Evolutionary conservation across 192 early-diverging fungal genomes (phyloP), one percentile per base, ranked within the genome.

Genomic region (Coemansia brasiliensis): DNA sequence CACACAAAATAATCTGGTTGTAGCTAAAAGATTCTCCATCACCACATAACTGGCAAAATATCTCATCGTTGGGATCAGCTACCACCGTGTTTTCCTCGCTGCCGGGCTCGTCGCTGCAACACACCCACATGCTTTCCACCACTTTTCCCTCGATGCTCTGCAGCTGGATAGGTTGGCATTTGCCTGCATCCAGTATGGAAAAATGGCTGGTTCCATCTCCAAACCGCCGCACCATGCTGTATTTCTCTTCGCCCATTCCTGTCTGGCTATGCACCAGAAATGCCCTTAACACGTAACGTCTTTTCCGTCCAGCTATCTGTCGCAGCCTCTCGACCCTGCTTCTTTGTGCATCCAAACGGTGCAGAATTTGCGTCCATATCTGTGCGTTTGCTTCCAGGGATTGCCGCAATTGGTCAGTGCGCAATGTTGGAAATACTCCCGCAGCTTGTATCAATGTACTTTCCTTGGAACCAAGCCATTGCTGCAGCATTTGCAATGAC

Each of bases 1-100:
- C 78, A 35, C 78, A 80, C 16, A 80, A 59, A 2, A 80, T 46
- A 16, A 80, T 80, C 58, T 80, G 67, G 64, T 80, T 61, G 63
- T 80, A 76, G 29, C 59, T 39, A 52, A 39, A 63, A 20, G 73
- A 76, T 13, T 60, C 67, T 21, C 44, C 32, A 10, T 59, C 39
- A 4, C 45, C 39, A 29, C 73, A 76, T 25, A 62, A 5, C 3
- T 54, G 46, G 63, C 73, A 76, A 50, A 62, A 76, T 32, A 76
- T 76, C 39, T 76, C 73, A 56, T 76, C 67, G 41, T 76, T 67
- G 3, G 73, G 73, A 50, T 76, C 73, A 3, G 73, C 73, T 2
- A 76, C 67, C n/a, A 76, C 67, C 4, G 63, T 66, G 54, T 66
- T 69, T 9, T 62, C 57, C 24, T 56, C 55, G 32, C 44, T 43